Evolutionary conservation across 805 yeast species (phyloP), one percentile per base, ranked within the genome.

Genomic region (Kazachstania africana): DNA sequence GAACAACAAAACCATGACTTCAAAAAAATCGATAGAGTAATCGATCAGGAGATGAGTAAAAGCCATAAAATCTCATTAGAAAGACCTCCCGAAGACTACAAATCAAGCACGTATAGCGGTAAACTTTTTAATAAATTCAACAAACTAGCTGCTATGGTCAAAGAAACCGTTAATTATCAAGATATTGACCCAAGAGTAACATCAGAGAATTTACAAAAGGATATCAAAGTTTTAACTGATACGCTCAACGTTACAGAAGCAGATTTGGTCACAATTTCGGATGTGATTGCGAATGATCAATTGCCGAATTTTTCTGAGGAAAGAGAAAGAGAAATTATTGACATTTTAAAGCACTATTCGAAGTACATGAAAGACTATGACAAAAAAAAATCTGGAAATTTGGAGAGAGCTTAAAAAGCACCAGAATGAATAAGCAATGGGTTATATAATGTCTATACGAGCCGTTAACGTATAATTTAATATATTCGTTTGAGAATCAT

Each of bases 271-370:
- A 47, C 44, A 9, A 50, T 57, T 12, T 40, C 54, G 4, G 35
- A 44, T 24, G 45, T 50, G 12, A 50, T 55, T n/a, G 48, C 47
- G 28, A 43, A 51, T 24, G 42, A 41, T n/a, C 54, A 60, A 38
- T 48, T 55, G 13, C 48, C 59, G 4, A 48, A 43, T 22, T 52
- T 48, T 29, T 42, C 47, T 1, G 28, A 31, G 6, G 45, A 45
- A 23, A 44, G 51, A 28, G 42, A 45, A 18, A 26, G 35, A 16
- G 56, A 50, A 16, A 28, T 55, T 5, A 33, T 45, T 3, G 38
- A 38, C 6, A 40, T 52, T 10, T 28, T 55, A 20, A 45, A 40
- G 21, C 39, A 42, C 18, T 49, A 50, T 31, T 37, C 58, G 5
- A 53, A 38, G 29, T 52, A 48, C 28, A 34, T 52, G 46, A 50